A percentile compares a stretch with the other conserved stretches of the same genome.
phyloP scores from a whole-genome alignment of 2,329 filamentous ascomycete genomes.

The Venturia aucupariae region DNA sequence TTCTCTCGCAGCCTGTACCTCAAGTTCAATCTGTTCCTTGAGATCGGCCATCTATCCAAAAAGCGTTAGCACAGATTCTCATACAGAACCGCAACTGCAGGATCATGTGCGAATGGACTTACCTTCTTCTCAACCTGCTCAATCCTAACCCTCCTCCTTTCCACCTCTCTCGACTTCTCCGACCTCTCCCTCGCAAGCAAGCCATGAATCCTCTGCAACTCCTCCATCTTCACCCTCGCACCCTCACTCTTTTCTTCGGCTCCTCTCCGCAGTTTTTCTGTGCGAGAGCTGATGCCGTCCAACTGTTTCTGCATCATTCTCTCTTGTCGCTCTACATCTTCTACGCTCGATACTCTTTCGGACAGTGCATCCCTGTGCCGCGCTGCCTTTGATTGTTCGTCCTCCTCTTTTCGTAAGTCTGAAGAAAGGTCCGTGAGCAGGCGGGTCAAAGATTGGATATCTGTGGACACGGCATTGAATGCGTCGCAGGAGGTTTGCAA shows the following conservation, averaged over 20 bases:
- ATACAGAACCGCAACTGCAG: background rate
- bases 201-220: conserved; percentile 69
- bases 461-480: conserved; percentile 72
- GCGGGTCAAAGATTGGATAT: conserved; percentile 81
- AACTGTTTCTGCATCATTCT: conserved; percentile 75
- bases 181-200: conserved; percentile 74
- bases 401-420: conserved; percentile 86
- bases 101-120: conserved; percentile 22
- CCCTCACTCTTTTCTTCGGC: conserved; percentile 72
- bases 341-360: conserved; percentile 79
- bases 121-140: conserved; percentile 99
- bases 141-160: conserved; percentile 82
- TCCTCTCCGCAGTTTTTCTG: conserved; percentile 70
- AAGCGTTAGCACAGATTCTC: conserved; percentile 16
- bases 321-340: conserved; percentile 86
- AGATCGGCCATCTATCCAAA: conserved; percentile 90
- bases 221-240: conserved; percentile 84
- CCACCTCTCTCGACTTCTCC: conserved; percentile 85
- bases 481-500: conserved; percentile 88
- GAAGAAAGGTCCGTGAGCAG: conserved; percentile 76
- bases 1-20: conserved; percentile 81
- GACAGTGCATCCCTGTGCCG: conserved; percentile 79
- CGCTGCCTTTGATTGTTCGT: conserved; percentile 70
- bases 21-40: conserved; percentile 94
- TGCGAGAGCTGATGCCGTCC: conserved; percentile 75